phyloP scores from a whole-genome alignment of 768 basidiomycete genomes.

The Cyclocybe aegerita region DNA sequence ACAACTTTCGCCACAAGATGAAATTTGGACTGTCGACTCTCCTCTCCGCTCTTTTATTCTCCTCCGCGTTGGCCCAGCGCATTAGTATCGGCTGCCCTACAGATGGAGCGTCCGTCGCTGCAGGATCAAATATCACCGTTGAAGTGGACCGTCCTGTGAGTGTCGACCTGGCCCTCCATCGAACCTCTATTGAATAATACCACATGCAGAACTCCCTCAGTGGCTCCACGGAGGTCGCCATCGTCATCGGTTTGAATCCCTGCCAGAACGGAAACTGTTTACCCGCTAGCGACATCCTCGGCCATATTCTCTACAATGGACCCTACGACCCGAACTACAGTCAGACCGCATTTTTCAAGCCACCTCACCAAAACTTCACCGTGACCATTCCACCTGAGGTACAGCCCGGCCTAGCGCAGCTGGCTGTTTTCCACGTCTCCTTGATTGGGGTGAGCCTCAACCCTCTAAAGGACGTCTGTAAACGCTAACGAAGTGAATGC shows the following conservation, averaged over 20 bases:
- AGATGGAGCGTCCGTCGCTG: constrained; percentile 26
- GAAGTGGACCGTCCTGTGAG: constrained; percentile 50
- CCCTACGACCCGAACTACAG: constrained; percentile 25
- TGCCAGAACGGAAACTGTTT: constrained; percentile 26
- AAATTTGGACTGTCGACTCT: constrained; percentile 9
- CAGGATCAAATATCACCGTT: constrained; percentile 40
- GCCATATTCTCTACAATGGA: constrained; percentile 33
- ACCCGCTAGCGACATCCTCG: constrained; percentile 26
- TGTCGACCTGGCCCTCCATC: not conserved
- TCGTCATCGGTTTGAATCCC: constrained; percentile 43
- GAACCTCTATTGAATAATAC: not conserved
- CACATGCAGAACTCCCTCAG: constrained; percentile 33
- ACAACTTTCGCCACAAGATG: constrained; percentile 8
- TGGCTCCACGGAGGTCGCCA: constrained; percentile 40
- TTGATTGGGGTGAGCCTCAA: constrained; percentile 14
- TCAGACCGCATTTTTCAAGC: constrained; percentile 7
- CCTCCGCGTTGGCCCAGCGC: constrained; percentile 38
- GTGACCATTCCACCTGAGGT: constrained; percentile 18
- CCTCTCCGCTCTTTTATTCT: constrained; percentile 24
- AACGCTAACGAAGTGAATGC: not conserved
- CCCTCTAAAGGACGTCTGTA: not conserved
- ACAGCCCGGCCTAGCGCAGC: constrained; percentile 9
- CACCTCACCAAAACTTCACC: constrained; percentile 29
- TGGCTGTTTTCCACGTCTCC: constrained; percentile 15
- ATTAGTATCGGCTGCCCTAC: constrained; percentile 40